These are phyloP conservation scores for Phytophthora citrophthora DNA, from an alignment of 352 stramenopile genomes.

Conservation along the genomic window DNA sequence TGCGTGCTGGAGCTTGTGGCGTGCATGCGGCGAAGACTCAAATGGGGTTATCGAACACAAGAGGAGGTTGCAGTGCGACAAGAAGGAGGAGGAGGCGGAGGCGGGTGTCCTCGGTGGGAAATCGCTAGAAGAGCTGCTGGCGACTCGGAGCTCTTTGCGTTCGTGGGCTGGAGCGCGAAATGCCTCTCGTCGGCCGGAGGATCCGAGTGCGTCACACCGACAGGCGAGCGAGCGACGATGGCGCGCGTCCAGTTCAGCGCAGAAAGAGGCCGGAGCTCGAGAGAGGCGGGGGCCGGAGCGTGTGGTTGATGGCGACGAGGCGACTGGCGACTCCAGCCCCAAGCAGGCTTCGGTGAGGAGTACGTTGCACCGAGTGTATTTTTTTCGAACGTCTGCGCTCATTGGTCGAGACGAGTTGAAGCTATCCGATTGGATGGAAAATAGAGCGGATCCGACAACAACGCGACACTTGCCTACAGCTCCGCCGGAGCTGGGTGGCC, in stretches of 20 bases:
- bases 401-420: constrained; percentile 27
- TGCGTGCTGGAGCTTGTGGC: constrained; percentile 52
- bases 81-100: background rate
- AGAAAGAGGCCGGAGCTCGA: constrained; percentile 34
- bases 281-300: constrained; percentile 15
- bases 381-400: constrained; percentile 20
- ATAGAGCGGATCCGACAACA: constrained; percentile 1
- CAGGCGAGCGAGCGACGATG: constrained; percentile 28
- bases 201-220: constrained; percentile 25
- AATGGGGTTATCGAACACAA: constrained; percentile 2
- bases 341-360: background rate
- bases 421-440: constrained; percentile 22
- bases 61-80: background rate
- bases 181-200: constrained; percentile 11
- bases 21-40: constrained; percentile 35
- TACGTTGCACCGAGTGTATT: background rate
- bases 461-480: background rate
- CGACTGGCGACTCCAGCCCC: constrained; percentile 5
- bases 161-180: constrained; percentile 27
- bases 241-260: constrained; percentile 33
- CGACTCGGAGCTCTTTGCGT: constrained; percentile 21
- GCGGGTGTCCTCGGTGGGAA: background rate
- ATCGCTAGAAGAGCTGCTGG: constrained; percentile 14
- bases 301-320: constrained; percentile 13
- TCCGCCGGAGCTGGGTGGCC: too few relatives aligned